phyloP scores from a whole-genome alignment of 2,329 filamentous ascomycete species.

The Epichloe elymi region DNA sequence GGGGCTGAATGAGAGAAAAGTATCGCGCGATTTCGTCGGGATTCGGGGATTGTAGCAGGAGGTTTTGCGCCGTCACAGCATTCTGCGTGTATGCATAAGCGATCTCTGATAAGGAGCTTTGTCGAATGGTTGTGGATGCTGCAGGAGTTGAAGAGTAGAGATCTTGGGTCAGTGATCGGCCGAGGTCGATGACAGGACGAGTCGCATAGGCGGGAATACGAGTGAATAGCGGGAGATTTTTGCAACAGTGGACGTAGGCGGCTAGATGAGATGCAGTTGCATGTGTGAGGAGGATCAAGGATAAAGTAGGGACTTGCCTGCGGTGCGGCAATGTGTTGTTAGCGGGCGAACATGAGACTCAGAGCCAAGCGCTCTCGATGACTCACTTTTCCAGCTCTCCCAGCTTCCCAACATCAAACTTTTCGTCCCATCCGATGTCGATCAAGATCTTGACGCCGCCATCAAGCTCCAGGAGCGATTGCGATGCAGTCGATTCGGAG shows the following conservation, averaged over 20 bases:
- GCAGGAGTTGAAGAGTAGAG: constrained; percentile 80
- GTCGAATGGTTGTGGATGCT: constrained; percentile 73
- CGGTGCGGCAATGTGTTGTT: constrained; percentile 6
- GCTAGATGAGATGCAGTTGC: constrained; percentile 84
- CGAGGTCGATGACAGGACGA: constrained; percentile 81
- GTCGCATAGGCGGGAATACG: constrained; percentile 93
- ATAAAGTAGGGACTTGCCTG: constrained; percentile 86
- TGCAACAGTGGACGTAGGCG: constrained; percentile 93
- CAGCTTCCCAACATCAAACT: constrained; percentile 70
- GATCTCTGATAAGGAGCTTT: constrained; percentile 55
- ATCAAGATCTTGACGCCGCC: constrained; percentile 91
- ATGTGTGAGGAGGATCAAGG: constrained; percentile 87
- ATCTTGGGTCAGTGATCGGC: constrained; percentile 80
- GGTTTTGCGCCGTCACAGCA: constrained; percentile 35
- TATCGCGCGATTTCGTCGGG: constrained; percentile 83
- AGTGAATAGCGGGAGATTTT: constrained; percentile 82
- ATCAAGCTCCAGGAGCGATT: constrained; percentile 93
- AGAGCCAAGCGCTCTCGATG: background rate
- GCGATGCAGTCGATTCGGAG: constrained; percentile 72
- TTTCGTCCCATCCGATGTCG: constrained; percentile 92
- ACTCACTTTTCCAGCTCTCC: constrained; percentile 78
- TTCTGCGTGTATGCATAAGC: constrained; percentile 40
- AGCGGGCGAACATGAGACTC: constrained; percentile 7
- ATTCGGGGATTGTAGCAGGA: constrained; percentile 58
- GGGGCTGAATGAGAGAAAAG: constrained; percentile 77